Evolutionary conservation across 2,329 filamentous ascomycete genomes (phyloP), one percentile per base, ranked within the genome.

Genomic region (Verticillium nubilum): DNA sequence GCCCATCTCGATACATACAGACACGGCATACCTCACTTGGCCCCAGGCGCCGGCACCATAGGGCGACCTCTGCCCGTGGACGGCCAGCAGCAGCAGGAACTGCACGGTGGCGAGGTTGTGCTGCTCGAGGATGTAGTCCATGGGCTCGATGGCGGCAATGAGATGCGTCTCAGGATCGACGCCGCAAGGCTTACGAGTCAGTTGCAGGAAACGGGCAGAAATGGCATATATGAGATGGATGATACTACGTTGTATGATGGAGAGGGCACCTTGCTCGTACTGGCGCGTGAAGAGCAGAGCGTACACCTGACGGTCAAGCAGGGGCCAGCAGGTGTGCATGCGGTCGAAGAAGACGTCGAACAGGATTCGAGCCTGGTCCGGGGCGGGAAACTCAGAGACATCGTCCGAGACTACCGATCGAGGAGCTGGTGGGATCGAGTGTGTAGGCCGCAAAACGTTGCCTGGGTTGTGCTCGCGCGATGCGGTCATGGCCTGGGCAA

Each of bases 1-100:
- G 1, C 71, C 71, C 1, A 73, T 62, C 29, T 73, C 70, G 37
- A 73, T 70, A 52, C 68, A 69, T 0, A 71, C 60, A 1, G 69
- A 64, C 23, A 70, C 64, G 13, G 71, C 71, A 19, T 71, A 66
- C 4, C 71, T 62, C 5, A 73, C 64, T 35, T 72, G 70, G 1
- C 68, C 68, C 72, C 72, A 74, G 3, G 72, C 68, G 0, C 72
- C 72, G 1, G 72, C 68, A 9, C 72, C 72, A n/a, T 70, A 67
- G 1, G 72, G 70, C 3, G 70, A 67, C 19, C 72, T 62, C n/a
- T 72, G 67, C 10, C 70, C 69, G 25, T 73, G 70, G 0, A 74
- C 64, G 0, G 70, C 72, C 1, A 74, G 66, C 0, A 74, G 60
- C 0, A 74, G 58, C 2, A 74, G 62, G 13, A 69, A 67, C 52